Percentiles rank a stretch among this genome's conserved stretches.
These are phyloP conservation scores for Petunia secreta DNA, from an alignment of 257 asterid species.

Conservation along the genomic window DNA sequence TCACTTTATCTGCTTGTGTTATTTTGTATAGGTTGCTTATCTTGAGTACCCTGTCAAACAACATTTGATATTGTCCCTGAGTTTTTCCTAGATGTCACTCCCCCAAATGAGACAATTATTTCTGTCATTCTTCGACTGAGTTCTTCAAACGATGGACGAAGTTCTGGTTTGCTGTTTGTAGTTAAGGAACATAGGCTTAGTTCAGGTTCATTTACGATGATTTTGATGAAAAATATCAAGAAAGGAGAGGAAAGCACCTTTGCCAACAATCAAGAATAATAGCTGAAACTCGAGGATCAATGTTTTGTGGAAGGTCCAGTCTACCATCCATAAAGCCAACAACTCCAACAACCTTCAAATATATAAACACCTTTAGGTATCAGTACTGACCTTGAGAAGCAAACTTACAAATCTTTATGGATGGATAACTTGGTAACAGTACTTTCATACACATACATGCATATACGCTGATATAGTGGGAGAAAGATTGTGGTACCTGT, in stretches of 20 bases:
- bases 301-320: constrained; percentile 53
- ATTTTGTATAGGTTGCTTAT: not conserved
- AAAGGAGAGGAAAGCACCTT: constrained; percentile 44
- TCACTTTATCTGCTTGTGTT: not conserved
- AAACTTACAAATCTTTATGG: not conserved
- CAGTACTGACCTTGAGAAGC: not conserved
- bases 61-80: not conserved
- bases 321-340: constrained; percentile 80
- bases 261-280: constrained; percentile 73
- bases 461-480: not conserved
- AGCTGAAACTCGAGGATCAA: constrained; percentile 62
- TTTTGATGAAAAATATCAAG: not conserved
- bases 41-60: not conserved
- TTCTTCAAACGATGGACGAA: constrained; percentile 74
- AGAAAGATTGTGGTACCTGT: constrained; percentile 47
- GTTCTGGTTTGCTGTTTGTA: constrained; percentile 51
- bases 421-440: not conserved
- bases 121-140: constrained; percentile 49
- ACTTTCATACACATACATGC: not conserved
- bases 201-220: not conserved
- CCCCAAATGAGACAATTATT: constrained; percentile 40
- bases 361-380: not conserved
- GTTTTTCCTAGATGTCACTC: constrained; percentile 30
- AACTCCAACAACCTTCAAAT: constrained; percentile 63
- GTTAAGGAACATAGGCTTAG: not conserved